These are phyloP conservation scores for Coemansia sp. DNA, from an alignment of 192 early-diverging fungal genomes.

Conservation along the genomic window DNA sequence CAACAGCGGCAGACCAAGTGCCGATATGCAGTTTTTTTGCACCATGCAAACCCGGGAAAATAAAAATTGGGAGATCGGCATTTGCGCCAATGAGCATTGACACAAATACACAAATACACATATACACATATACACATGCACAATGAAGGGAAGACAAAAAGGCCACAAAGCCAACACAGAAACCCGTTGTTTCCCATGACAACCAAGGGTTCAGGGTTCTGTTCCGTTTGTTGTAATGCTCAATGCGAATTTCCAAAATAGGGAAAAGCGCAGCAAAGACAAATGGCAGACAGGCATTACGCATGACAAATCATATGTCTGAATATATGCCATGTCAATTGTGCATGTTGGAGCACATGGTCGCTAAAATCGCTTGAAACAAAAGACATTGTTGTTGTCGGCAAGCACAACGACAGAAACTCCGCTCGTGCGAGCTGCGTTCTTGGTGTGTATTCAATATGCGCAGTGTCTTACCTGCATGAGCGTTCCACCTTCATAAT, in stretches of 20 bases:
- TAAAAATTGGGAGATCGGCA: not conserved
- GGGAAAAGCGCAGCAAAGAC: conserved; percentile 3
- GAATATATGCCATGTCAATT: conserved; percentile 7
- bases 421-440: not conserved
- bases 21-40: not conserved
- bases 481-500: conserved; percentile 97
- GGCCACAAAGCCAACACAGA: not conserved
- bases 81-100: not conserved
- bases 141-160: not conserved
- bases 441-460: not conserved
- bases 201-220: not conserved
- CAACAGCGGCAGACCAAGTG: not conserved
- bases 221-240: not conserved
- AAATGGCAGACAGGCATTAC: not conserved
- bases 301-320: conserved; percentile 7
- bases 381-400: not conserved
- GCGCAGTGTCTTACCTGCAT: conserved; percentile 64
- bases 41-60: not conserved
- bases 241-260: conserved; percentile 9
- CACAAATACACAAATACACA: not conserved
- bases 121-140: not conserved
- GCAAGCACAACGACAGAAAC: not conserved
- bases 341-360: conserved; percentile 8
- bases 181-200: conserved; percentile 6
- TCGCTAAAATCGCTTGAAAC: not conserved